Percentiles rank a stretch among this genome's conserved stretches.
phyloP scores from a whole-genome alignment of 352 stramenopile genomes.

The Thraustochytrium striatum region DNA sequence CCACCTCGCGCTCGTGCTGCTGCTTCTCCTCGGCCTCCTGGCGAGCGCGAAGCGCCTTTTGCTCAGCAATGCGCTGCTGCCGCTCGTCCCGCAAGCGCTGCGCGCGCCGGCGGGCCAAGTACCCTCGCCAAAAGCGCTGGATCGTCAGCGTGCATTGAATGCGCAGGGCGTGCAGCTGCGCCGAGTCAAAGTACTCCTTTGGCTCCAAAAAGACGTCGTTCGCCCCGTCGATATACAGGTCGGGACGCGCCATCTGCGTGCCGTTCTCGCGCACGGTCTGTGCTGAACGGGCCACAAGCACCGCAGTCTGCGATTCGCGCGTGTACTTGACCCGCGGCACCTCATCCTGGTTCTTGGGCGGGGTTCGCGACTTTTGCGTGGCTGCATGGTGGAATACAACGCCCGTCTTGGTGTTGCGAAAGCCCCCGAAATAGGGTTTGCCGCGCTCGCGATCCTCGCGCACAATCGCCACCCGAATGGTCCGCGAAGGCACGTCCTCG shows the following conservation, averaged over 20 bases:
- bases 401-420: slow-evolving; percentile 74
- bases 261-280: slow-evolving; percentile 80
- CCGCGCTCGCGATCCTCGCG: slow-evolving; percentile 38
- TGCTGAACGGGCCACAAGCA: slow-evolving; percentile 66
- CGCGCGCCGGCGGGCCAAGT: slow-evolving; percentile 57
- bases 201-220: slow-evolving; percentile 64
- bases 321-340: slow-evolving; percentile 49
- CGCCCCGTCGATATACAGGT: slow-evolving; percentile 63
- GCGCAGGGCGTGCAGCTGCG: slow-evolving; percentile 71
- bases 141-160: slow-evolving; percentile 71
- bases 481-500: slow-evolving; percentile 10
- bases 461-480: background rate
- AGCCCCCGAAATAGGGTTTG: slow-evolving; percentile 82
- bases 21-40: background rate
- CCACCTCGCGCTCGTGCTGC: slow-evolving; percentile 64
- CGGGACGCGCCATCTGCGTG: slow-evolving; percentile 77
- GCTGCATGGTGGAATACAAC: slow-evolving; percentile 81
- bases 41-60: background rate
- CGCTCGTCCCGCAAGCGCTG: slow-evolving; percentile 57
- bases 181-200: slow-evolving; percentile 79
- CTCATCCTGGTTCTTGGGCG: too few species aligned
- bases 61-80: slow-evolving; percentile 56
- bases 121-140: slow-evolving; percentile 80
- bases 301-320: slow-evolving; percentile 80
- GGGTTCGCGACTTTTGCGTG: slow-evolving; percentile 70